Percentiles rank a stretch among this genome's conserved stretches.
phyloP scores from a whole-genome alignment of 1,284 basidiomycete species.

The Schizopora paradoxa region DNA sequence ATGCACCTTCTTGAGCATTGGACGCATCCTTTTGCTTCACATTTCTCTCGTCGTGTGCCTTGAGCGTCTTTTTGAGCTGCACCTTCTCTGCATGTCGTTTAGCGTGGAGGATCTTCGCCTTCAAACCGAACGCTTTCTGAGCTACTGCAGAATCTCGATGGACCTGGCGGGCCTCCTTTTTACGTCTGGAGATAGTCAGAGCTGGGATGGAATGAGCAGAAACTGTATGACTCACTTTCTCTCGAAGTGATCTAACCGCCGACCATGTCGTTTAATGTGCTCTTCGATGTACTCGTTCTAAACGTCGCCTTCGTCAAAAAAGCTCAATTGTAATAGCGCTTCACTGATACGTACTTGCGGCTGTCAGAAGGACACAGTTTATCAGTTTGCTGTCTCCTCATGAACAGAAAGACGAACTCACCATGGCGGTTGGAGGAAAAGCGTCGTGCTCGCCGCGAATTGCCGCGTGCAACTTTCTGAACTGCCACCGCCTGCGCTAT shows the following conservation, averaged over 20 bases:
- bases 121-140: slow-evolving; percentile 94
- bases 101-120: slow-evolving; percentile 96
- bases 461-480: too few relatives aligned
- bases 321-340: neutral
- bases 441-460: neutral
- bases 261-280: slow-evolving; percentile 82
- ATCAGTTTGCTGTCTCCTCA: slow-evolving; percentile 17
- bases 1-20: slow-evolving; percentile 79
- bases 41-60: slow-evolving; percentile 97
- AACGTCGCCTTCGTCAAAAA: slow-evolving; percentile 13
- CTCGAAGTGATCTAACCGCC: slow-evolving; percentile 82
- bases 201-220: slow-evolving; percentile 7
- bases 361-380: slow-evolving; percentile 32
- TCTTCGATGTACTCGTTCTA: slow-evolving; percentile 92
- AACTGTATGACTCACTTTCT: slow-evolving; percentile 53
- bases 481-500: too few relatives aligned
- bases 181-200: slow-evolving; percentile 58
- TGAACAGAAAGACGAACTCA: slow-evolving; percentile 29
- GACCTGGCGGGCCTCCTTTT: slow-evolving; percentile 86
- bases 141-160: slow-evolving; percentile 86
- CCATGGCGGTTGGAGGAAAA: slow-evolving; percentile 41
- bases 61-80: slow-evolving; percentile 98
- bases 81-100: slow-evolving; percentile 97
- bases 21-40: slow-evolving; percentile 89
- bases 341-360: slow-evolving; percentile 52